Evolutionary conservation across 129 eudicot genomes (phyloP).

Genomic region (Logfia minima): DNA sequence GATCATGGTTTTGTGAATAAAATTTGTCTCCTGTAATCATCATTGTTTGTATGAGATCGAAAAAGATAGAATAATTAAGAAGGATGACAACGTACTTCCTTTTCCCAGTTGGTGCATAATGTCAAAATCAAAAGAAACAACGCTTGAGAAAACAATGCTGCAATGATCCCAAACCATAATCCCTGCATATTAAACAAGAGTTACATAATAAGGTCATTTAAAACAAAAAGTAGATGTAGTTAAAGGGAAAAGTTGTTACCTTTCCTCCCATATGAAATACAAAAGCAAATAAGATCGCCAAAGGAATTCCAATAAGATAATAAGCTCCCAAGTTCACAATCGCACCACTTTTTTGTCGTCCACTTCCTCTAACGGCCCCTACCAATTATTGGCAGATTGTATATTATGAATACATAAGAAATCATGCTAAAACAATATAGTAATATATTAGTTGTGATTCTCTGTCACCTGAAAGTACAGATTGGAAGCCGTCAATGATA

Average conservation of each 20-base stretch:
- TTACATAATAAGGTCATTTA: too few relatives aligned
- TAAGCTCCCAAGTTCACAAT: conserved; percentile 69
- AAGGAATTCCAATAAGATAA: conserved; percentile 68
- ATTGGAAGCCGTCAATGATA: conserved; percentile 61
- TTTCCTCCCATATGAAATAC: conserved; percentile 62
- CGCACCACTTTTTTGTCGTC: conserved; percentile 75
- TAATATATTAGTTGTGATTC: neutral
- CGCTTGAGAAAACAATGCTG: conserved; percentile 63
- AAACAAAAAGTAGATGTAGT: too few relatives aligned
- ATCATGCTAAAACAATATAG: neutral
- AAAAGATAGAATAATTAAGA: neutral
- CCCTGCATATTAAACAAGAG: conserved; percentile 47
- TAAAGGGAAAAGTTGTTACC: conserved; percentile 37
- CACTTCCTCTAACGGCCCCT: conserved; percentile 86
- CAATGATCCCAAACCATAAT: conserved; percentile 64
- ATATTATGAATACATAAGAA: neutral
- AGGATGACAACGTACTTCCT: conserved; percentile 44
- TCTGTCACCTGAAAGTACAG: conserved; percentile 67
- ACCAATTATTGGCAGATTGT: neutral
- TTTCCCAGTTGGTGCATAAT: conserved; percentile 61
- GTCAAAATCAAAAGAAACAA: conserved; percentile 50
- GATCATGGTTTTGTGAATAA: neutral
- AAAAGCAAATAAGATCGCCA: conserved; percentile 56
- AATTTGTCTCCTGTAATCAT: neutral
- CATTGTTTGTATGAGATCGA: neutral